Evolutionary conservation across 228 moss, liverwort and hornwort species (phyloP), one percentile per base, ranked within the genome.

Genomic region (Sphagnum fallax): DNA sequence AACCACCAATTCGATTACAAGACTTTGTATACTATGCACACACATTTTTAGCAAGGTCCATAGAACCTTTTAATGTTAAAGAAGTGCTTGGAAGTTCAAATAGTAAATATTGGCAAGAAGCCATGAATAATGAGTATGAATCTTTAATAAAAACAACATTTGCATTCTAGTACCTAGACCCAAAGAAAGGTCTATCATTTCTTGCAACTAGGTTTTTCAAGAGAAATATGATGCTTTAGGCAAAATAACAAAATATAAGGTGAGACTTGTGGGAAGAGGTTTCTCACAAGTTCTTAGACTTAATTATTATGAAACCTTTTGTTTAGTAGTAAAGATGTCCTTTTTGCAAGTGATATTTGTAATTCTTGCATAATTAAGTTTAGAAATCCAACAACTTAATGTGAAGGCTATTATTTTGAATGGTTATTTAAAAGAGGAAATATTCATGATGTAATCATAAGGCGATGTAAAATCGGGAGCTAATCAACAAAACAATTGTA

Each of bases 401-500:
- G 55, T 4, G 1, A 57, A 57, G 13, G 13, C 2, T 13, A 4
- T 13, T 8, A 3, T 8, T 13, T 57, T 57, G 55, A 57, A 57
- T 57, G 55, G 55, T 57, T 57, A 57, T 57, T 57, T 57, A 13
- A 57, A 57, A 57, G 55, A 57, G 55, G 55, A 57, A 57, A 57
- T 57, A 57, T 57, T 57, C 13, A 57, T 4, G 55, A 13, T 8
- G 13, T 13, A 57, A 57, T 2, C 2, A 57, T 4, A 57, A 13
- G 4, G 55, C 8, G 1, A 57, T 57, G 13, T 57, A 57, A 57
- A 57, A 8, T 57, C 55, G 2, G 3, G 2, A 32, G 32, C 3
- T 32, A 32, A 32, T 32, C 32, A 32, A 32, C 32, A 32, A 57
- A 8, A 57, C 4, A 3, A 3, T 8, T 4, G 4, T 57, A 8